Conservation (phyloP, 2,329 filamentous ascomycete genomes). For the Colletotrichum truncatum region DNA sequence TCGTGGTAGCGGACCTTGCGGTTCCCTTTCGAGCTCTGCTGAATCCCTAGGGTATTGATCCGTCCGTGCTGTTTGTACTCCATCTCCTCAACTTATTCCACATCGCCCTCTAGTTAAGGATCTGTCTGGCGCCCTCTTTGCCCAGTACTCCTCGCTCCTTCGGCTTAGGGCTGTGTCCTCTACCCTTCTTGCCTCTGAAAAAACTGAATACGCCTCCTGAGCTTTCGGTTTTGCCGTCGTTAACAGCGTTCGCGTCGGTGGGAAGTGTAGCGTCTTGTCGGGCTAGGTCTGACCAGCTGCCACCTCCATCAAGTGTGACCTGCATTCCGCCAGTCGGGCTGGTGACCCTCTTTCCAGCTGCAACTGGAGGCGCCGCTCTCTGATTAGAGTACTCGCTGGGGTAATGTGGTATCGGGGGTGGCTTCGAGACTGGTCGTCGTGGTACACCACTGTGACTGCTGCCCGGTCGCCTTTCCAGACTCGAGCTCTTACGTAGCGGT, state of each 20-base stretch:
- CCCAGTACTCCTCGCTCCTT: conserved; percentile 93
- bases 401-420: conserved; percentile 54
- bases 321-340: conserved; percentile 87
- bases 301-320: conserved; percentile 87
- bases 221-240: conserved; percentile 61
- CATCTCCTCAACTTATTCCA: conserved; percentile 8
- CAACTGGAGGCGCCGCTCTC: conserved; percentile 48
- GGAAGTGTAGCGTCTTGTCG: conserved; percentile 82
- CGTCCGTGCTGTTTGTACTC: conserved; percentile 13
- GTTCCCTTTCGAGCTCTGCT: conserved; percentile 1
- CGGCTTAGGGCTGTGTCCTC: conserved; percentile 91
- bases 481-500: conserved; percentile 26
- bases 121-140: conserved; percentile 90
- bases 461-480: conserved; percentile 17
- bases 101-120: conserved; percentile 66
- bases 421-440: conserved; percentile 19
- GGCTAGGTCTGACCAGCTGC: conserved; percentile 91
- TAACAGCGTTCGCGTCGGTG: conserved; percentile 67
- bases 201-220: conserved; percentile 92
- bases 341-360: conserved; percentile 74
- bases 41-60: conserved; percentile 22
- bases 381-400: conserved; percentile 54
- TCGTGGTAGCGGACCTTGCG: background rate
- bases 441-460: conserved; percentile 33
- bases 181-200: conserved; percentile 86